A percentile compares a stretch with the other conserved stretches of the same genome.
phyloP scores from a whole-genome alignment of 345 rosid species.

The Psidium guajava region DNA sequence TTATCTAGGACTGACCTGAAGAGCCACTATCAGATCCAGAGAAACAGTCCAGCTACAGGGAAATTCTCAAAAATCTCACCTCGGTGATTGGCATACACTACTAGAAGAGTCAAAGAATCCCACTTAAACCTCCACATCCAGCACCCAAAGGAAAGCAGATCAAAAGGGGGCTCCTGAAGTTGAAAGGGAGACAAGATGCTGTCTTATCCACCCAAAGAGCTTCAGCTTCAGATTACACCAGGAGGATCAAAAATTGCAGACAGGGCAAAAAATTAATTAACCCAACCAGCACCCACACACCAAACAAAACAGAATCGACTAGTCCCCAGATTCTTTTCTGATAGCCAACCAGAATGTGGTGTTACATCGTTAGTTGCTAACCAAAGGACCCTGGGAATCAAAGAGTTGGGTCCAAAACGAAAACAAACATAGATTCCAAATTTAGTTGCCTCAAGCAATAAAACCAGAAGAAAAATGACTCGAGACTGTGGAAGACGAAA shows the following conservation, averaged over 20 bases:
- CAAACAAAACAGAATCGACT: constrained; percentile 13
- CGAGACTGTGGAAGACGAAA: constrained; percentile 4
- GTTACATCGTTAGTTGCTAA: constrained; percentile 14
- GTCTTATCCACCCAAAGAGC: background rate
- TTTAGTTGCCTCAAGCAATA: constrained; percentile 7
- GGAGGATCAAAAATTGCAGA: background rate
- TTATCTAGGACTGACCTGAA: background rate
- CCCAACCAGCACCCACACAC: background rate
- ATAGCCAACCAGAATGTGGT: constrained; percentile 19
- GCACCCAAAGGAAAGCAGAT: background rate
- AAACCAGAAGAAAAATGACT: background rate
- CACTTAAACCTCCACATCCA: background rate
- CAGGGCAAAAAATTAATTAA: background rate
- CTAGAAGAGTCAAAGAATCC: background rate
- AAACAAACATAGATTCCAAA: constrained; percentile 18
- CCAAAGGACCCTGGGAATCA: constrained; percentile 10
- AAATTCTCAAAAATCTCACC: background rate
- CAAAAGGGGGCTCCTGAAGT: background rate
- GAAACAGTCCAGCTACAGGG: background rate
- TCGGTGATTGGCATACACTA: background rate
- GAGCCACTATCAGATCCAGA: background rate
- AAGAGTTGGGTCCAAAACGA: constrained; percentile 15
- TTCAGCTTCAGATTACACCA: background rate
- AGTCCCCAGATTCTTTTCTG: constrained; percentile 32
- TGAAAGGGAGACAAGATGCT: background rate